Conservation (phyloP, 1,139 yeast genomes). For the Lodderomyces metapsilosis region DNA sequence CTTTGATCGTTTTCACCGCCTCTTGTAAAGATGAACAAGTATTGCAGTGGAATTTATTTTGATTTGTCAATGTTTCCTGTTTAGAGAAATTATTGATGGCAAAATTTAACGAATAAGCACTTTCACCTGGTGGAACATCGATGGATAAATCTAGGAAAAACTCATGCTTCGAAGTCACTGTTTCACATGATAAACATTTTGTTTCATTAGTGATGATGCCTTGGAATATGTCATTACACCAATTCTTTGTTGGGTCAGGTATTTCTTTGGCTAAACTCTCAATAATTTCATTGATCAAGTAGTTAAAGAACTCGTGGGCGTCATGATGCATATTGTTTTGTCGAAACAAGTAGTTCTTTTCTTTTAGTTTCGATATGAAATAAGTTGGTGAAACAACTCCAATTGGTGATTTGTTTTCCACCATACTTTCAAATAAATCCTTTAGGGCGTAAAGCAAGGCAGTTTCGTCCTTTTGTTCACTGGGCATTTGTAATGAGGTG, state of each 20-base stretch:
- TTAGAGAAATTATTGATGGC: conserved; percentile 80
- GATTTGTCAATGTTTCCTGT: conserved; percentile 79
- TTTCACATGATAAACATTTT: conserved; percentile 87
- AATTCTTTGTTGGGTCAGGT: conserved; percentile 33
- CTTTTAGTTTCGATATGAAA: conserved; percentile 72
- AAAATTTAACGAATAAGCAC: conserved; percentile 64
- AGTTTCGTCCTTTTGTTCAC: conserved; percentile 47
- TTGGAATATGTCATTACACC: conserved; percentile 76
- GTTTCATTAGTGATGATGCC: conserved; percentile 87
- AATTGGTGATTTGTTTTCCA: conserved; percentile 63
- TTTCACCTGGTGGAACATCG: conserved; percentile 71
- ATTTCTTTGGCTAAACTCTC: conserved; percentile 57
- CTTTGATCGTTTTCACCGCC: conserved; percentile 88
- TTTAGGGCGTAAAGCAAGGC: conserved; percentile 71
- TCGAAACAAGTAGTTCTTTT: conserved; percentile 79
- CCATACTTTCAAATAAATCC: conserved; percentile 82
- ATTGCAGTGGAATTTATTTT: conserved; percentile 92
- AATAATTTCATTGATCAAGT: conserved; percentile 75
- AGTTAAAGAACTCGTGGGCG: conserved; percentile 94
- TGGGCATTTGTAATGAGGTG: conserved; percentile 47
- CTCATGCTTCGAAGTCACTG: conserved; percentile 81
- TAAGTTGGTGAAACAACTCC: conserved; percentile 86
- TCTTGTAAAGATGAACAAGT: conserved; percentile 89
- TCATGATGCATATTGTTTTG: conserved; percentile 93
- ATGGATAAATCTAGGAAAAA: conserved; percentile 82